Evolutionary conservation across 1,284 basidiomycete species (phyloP).

Genomic region (Bjerkandera adusta): DNA sequence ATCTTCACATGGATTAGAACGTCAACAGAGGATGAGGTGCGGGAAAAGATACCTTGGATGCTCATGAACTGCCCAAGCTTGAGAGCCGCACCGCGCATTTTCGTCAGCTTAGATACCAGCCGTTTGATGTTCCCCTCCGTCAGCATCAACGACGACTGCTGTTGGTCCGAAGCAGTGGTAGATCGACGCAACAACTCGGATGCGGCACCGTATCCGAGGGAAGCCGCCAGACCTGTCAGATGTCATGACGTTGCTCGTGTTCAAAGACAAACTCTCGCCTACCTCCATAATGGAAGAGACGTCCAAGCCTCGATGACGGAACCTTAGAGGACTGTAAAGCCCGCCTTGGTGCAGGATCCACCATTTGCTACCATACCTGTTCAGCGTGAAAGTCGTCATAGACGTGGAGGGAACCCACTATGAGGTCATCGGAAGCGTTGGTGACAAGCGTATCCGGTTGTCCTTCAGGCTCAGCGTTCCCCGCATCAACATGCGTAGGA

Average conservation of each 20-base stretch:
- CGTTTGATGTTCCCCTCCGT: conserved; percentile 88
- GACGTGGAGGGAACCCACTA: background rate
- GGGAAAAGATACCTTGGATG: conserved; percentile 74
- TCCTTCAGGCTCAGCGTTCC: background rate
- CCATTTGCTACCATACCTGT: background rate
- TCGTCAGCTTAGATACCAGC: conserved; percentile 87
- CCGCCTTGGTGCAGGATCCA: conserved; percentile 28
- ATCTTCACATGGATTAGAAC: conserved; percentile 44
- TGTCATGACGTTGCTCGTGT: too few relatives aligned
- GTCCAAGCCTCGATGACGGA: conserved; percentile 83
- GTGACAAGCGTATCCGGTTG: background rate
- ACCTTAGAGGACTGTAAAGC: conserved; percentile 77
- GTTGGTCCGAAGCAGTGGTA: conserved; percentile 22
- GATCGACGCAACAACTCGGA: conserved; percentile 38
- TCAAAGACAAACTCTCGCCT: conserved; percentile 23
- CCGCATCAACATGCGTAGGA: background rate
- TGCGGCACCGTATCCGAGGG: conserved; percentile 70
- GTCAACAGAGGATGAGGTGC: background rate
- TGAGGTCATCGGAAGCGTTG: background rate
- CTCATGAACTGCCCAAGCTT: conserved; percentile 98
- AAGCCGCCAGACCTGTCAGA: conserved; percentile 63
- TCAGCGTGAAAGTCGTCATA: background rate
- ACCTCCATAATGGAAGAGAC: conserved; percentile 93
- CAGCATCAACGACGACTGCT: conserved; percentile 66
- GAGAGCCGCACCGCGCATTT: conserved; percentile 95